phyloP scores from a whole-genome alignment of 495 filamentous ascomycete genomes.

The Neurospora discreta region DNA sequence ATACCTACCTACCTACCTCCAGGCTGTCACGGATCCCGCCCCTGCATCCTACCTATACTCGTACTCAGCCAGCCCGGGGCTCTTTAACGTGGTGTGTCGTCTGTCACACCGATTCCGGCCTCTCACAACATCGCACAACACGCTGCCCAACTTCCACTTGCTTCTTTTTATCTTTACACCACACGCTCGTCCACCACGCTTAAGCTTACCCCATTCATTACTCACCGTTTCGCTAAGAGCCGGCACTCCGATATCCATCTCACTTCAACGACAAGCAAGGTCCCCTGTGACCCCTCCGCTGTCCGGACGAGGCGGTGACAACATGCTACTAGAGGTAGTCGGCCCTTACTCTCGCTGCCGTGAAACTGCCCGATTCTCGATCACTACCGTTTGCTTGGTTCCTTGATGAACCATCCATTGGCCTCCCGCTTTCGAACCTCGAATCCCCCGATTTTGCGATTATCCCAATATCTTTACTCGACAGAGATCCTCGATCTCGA shows the following conservation, averaged over 20 bases:
- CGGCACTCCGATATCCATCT: background rate
- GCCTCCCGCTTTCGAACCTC: background rate
- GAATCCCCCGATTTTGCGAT: background rate
- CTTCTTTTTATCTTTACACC: background rate
- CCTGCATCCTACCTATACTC: background rate
- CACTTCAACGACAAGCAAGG: background rate
- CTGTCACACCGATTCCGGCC: background rate
- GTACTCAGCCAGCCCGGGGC: background rate
- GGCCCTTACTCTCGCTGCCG: slow-evolving; percentile 4
- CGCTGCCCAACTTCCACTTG: background rate
- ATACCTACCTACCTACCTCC: no score
- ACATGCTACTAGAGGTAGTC: slow-evolving; percentile 20
- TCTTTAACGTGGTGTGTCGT: background rate
- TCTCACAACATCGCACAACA: background rate
- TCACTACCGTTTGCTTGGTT: background rate
- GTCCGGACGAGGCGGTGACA: slow-evolving; percentile 15
- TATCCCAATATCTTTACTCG: background rate
- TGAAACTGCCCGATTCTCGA: slow-evolving; percentile 6
- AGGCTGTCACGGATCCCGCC: background rate
- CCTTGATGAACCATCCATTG: slow-evolving; percentile 1
- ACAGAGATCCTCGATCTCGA: background rate
- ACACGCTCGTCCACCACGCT: background rate
- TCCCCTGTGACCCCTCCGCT: slow-evolving; percentile 2
- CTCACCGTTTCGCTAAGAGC: background rate
- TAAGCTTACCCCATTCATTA: background rate